A percentile compares a stretch with the other conserved stretches of the same genome.
These are phyloP conservation scores for Hypsizygus marmoreus DNA, from an alignment of 768 basidiomycete species.

Conservation along the genomic window DNA sequence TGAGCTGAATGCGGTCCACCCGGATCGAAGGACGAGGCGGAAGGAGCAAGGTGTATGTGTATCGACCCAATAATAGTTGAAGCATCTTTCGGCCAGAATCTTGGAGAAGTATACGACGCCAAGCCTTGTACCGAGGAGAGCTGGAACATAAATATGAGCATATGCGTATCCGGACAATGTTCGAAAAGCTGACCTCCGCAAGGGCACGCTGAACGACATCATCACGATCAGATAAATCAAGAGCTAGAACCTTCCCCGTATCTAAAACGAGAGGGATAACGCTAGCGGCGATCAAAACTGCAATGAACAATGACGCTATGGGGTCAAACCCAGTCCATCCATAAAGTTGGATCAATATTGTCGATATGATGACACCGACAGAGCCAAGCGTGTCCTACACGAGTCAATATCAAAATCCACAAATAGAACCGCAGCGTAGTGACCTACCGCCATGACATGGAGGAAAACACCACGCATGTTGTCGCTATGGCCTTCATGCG, in stretches of 20 bases:
- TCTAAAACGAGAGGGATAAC: constrained; percentile 95
- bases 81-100: constrained; percentile 97
- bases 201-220: constrained; percentile 58
- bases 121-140: constrained; percentile 77
- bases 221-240: constrained; percentile 78
- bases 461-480: constrained; percentile 99
- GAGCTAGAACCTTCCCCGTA: constrained; percentile 81
- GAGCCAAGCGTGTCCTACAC: constrained; percentile 90
- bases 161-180: not conserved
- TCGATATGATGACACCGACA: constrained; percentile 97
- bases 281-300: constrained; percentile 90
- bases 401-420: constrained; percentile 5
- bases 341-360: constrained; percentile 90
- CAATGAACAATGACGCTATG: constrained; percentile 96
- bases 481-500: constrained; percentile 87
- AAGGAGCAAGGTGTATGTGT: constrained; percentile 81
- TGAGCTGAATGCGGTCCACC: constrained; percentile 50
- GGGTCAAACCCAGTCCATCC: constrained; percentile 99
- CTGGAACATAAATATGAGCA: constrained; percentile 41
- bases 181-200: constrained; percentile 51
- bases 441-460: constrained; percentile 89
- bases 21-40: constrained; percentile 57
- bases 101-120: constrained; percentile 73
- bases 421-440: not conserved
- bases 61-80: constrained; percentile 86